Evolutionary conservation across 1,139 yeast genomes (phyloP), one percentile per base, ranked within the genome.

Genomic region (Protomyces inundatus): DNA sequence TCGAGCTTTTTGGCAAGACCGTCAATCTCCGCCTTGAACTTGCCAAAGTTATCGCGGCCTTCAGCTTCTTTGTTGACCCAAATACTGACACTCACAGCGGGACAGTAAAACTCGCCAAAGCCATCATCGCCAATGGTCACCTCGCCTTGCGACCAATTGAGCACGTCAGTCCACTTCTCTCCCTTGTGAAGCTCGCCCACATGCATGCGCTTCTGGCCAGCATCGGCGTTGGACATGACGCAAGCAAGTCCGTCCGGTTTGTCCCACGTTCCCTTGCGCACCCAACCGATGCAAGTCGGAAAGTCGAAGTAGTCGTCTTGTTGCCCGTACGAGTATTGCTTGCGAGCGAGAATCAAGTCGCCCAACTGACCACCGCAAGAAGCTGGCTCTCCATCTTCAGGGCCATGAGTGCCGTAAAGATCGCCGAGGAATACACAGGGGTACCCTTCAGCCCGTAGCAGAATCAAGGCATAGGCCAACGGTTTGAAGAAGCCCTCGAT

Each of bases 381-480:
- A 0, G 68, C 68, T 40, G 51, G 63, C 6, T 45, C 58, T 30
- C 50, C 54, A n/a, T 62, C 66, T 16, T 56, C 66, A 9, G 65
- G 64, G 4, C 68, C 68, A 12, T 64, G 46, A 14, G 64, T 67
- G 6, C 68, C 68, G 36, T 67, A 68, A 14, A 67, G 61, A 52
- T 67, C 69, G 45, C 69, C 69, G 64, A 65, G 67, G 45, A 67
- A 67, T 30, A 67, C 68, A 40, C 69, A 67, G 1, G 69, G 69
- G 42, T 67, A 58, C 52, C 69, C 69, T 33, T 66, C 67, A 9
- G 45, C 54, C n/a, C 69, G 67, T 35, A 67, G 67, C 34, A 67
- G 58, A 23, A 67, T 66, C 51, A 67, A 35, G 3, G 69, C 67
- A 48, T 67, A 67, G n/a, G 69, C 69, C 40, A 67, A 46, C 7